Evolutionary conservation across 441 rosid genomes (phyloP).

Genomic region (Populus hybrid): DNA sequence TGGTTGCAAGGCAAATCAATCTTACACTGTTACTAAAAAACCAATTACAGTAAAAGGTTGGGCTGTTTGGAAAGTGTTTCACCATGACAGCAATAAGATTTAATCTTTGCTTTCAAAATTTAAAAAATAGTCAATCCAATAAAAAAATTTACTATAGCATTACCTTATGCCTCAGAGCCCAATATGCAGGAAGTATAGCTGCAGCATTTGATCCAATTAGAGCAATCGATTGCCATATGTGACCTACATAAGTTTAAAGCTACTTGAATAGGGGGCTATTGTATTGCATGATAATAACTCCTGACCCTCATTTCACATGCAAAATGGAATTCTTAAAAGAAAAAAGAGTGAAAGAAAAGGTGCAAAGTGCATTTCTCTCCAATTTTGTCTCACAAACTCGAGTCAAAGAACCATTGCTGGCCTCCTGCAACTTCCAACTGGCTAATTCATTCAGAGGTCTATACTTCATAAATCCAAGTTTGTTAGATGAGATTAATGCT

Average conservation of each 20-base stretch:
- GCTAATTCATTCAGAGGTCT: conserved; percentile 9
- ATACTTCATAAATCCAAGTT: not conserved
- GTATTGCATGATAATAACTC: conserved; percentile 3
- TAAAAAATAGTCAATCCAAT: not conserved
- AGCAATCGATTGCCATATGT: conserved; percentile 74
- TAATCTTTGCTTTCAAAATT: not conserved
- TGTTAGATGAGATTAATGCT: not conserved
- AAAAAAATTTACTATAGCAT: conserved; percentile 3
- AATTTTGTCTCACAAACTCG: not conserved
- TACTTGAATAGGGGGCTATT: conserved; percentile 24
- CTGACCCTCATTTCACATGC: not conserved
- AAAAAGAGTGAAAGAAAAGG: conserved; percentile 1
- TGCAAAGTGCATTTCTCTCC: not conserved
- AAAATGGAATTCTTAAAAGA: not conserved
- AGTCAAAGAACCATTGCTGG: not conserved
- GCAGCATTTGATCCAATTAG: conserved; percentile 91
- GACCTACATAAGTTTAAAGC: conserved; percentile 55
- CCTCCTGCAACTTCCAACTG: conserved; percentile 2
- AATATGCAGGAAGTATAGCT: conserved; percentile 85
- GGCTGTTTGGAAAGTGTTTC: not conserved
- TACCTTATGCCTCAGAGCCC: conserved; percentile 91
- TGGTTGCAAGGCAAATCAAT: not conserved
- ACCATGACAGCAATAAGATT: conserved; percentile 4
- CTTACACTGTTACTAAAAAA: not conserved
- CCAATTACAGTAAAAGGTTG: not conserved